phyloP scores from a whole-genome alignment of 2,329 filamentous ascomycete genomes.

The Ophiocordyceps sinensis region DNA sequence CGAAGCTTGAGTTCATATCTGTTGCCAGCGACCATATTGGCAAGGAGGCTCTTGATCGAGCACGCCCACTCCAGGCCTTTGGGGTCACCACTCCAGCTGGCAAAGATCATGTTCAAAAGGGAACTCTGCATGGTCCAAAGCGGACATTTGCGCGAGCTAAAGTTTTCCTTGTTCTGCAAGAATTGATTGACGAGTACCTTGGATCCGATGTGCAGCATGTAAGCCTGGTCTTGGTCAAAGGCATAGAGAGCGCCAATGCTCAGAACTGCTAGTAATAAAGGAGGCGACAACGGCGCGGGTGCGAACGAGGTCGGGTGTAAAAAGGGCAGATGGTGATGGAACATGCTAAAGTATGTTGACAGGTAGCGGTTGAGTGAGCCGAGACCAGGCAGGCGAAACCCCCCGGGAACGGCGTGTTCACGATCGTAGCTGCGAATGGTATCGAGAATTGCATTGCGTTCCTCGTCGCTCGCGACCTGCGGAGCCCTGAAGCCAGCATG shows the following conservation, averaged over 20 bases:
- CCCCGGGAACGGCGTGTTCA: conserved; percentile 71
- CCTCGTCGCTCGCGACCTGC: conserved; percentile 70
- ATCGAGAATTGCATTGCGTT: conserved; percentile 71
- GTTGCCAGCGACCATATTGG: conserved; percentile 97
- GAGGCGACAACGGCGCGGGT: conserved; percentile 64
- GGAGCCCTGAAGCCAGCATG: conserved; percentile 58
- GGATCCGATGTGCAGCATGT: conserved; percentile 92
- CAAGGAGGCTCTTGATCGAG: conserved; percentile 93
- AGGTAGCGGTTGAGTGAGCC: conserved; percentile 80
- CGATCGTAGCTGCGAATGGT: conserved; percentile 71
- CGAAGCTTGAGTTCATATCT: conserved; percentile 91
- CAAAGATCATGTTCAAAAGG: conserved; percentile 95
- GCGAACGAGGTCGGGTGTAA: conserved; percentile 85
- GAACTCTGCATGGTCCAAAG: conserved; percentile 98
- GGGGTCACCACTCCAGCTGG: conserved; percentile 96
- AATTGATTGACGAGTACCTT: conserved; percentile 97
- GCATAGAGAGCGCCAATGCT: conserved; percentile 95
- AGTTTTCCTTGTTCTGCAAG: conserved; percentile 95
- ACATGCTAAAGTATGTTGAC: conserved; percentile 90
- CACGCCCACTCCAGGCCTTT: conserved; percentile 98
- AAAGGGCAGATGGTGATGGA: conserved; percentile 94
- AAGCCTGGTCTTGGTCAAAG: conserved; percentile 93
- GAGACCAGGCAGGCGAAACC: conserved; percentile 74
- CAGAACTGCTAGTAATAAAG: conserved; percentile 74
- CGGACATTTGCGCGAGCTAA: conserved; percentile 93